Base-by-base conservation (phyloP, 192 early-diverging fungal genomes). In the Glomus cerebriforme region DNA sequence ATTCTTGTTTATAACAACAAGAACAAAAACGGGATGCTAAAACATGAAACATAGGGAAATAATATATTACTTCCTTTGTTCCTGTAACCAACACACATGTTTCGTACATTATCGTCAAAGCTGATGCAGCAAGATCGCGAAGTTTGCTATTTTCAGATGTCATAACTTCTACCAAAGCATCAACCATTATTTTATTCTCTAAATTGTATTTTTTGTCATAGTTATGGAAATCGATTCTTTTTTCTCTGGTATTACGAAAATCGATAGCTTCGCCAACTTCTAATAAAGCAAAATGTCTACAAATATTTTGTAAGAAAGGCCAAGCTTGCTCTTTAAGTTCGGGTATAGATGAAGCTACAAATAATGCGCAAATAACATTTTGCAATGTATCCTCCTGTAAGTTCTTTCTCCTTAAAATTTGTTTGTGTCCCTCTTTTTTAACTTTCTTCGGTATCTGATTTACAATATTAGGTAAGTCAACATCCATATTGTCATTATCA, bases 1-100 rank as follows among this genome's bases (percentile, higher is more conserved):
- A 93, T 60, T 95, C 92, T 37, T 93, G 92, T 75, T 93, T 91
- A 82, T 97, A 99, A 81, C 98, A 99, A 49, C 90, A 93, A 0
- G 94, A 95, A 63, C 93, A 95, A 82, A 99, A 95, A 64, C 94
- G 88, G 3, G 90, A 90, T 35, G 97, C 95, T 49, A 99, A 82
- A 6, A 88, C 84, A 65, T 94, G 90, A 76, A 96, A 96, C 2
- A 93, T 86, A 0, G 92, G 90, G 17, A 96, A 82, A 39, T 88
- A 85, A 73, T 90, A 87, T 35, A 93, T 83, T 13, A 81, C 79
- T 29, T 91, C 90, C 47, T 90, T 92, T 59, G 84, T 84, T 12
- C 88, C 91, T 7, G 91, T 76, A 24, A 95, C 80, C 17, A 80
- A 73, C 9, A 84, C 62, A 39, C 88, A 92, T 2, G 86, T 88